phyloP scores from a whole-genome alignment of 176 grass and related monocot species.

The Thalia dealbata region DNA sequence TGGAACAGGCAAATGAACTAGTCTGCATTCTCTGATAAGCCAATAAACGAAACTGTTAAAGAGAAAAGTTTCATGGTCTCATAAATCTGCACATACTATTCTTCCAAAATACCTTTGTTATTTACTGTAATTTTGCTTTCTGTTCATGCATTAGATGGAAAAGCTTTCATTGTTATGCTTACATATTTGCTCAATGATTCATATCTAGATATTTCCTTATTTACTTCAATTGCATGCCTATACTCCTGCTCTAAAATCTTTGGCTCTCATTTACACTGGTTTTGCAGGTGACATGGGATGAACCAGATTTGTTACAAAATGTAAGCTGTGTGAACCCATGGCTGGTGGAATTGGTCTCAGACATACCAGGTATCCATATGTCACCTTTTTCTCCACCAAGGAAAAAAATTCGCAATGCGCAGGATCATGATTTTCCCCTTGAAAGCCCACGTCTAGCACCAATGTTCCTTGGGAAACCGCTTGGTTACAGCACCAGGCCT shows the following conservation, averaged over 20 bases:
- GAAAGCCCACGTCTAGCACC: constrained; percentile 39
- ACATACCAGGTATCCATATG: constrained; percentile 61
- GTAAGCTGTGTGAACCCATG: constrained; percentile 91
- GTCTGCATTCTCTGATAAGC: not conserved
- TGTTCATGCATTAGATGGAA: not conserved
- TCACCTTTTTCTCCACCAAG: constrained; percentile 76
- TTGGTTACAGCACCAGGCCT: constrained; percentile 30
- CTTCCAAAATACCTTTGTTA: not conserved
- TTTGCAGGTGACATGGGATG: constrained; percentile 90
- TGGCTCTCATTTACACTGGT: not conserved
- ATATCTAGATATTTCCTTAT: not conserved
- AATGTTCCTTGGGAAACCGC: constrained; percentile 47
- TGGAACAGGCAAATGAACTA: not conserved
- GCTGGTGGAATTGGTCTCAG: constrained; percentile 80
- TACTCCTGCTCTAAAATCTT: not conserved
- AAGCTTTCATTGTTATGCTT: not conserved
- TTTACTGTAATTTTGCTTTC: not conserved
- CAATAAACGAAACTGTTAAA: not conserved
- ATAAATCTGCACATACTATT: not conserved
- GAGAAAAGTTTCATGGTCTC: not conserved
- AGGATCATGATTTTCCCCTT: constrained; percentile 42
- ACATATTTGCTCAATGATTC: not conserved
- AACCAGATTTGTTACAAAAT: constrained; percentile 94
- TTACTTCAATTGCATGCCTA: not conserved
- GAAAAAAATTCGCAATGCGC: constrained; percentile 64